These are phyloP conservation scores for Pseudonitzschia pungens DNA, from an alignment of 108 stramenopile genomes.

Conservation along the genomic window DNA sequence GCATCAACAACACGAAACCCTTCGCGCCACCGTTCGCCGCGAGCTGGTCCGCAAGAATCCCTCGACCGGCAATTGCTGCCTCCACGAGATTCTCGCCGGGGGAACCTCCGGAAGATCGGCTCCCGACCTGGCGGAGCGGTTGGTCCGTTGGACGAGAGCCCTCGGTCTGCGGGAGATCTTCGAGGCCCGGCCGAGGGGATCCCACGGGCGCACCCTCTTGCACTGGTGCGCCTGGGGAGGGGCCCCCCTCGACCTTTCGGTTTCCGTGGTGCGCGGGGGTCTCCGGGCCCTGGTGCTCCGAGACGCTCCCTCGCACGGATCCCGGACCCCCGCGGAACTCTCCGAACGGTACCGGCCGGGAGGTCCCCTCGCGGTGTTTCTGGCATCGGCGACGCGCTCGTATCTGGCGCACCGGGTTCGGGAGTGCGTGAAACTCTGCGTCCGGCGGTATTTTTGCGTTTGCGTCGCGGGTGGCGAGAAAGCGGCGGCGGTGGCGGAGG, in stretches of 20 bases:
- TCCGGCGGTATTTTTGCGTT: too few species aligned
- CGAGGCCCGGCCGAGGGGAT: slow-evolving; percentile 11
- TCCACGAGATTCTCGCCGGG: slow-evolving; percentile 33
- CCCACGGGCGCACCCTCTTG: slow-evolving; percentile 26
- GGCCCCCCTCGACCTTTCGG: slow-evolving; percentile 11
- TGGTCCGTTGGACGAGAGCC: slow-evolving; percentile 14
- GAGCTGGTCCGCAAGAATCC: background rate
- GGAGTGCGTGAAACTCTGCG: background rate
- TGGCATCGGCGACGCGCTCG: background rate
- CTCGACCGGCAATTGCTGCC: slow-evolving; percentile 20
- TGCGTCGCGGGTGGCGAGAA: too few species aligned
- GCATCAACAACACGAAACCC: background rate
- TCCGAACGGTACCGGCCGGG: slow-evolving; percentile 14
- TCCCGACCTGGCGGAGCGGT: background rate
- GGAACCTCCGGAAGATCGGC: slow-evolving; percentile 28
- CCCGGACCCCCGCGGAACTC: slow-evolving; percentile 30
- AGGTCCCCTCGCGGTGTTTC: background rate
- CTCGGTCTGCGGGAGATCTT: slow-evolving; percentile 12
- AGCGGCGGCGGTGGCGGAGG: too few species aligned
- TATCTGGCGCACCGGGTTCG: background rate
- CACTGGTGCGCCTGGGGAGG: slow-evolving; percentile 38
- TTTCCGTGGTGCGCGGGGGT: slow-evolving; percentile 18
- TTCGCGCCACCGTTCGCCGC: background rate
- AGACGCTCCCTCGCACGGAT: slow-evolving; percentile 4
- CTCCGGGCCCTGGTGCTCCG: slow-evolving; percentile 2